Evolutionary conservation across 345 rosid genomes (phyloP), one percentile per base, ranked within the genome.

Genomic region (Arabidopsis thaliana): DNA sequence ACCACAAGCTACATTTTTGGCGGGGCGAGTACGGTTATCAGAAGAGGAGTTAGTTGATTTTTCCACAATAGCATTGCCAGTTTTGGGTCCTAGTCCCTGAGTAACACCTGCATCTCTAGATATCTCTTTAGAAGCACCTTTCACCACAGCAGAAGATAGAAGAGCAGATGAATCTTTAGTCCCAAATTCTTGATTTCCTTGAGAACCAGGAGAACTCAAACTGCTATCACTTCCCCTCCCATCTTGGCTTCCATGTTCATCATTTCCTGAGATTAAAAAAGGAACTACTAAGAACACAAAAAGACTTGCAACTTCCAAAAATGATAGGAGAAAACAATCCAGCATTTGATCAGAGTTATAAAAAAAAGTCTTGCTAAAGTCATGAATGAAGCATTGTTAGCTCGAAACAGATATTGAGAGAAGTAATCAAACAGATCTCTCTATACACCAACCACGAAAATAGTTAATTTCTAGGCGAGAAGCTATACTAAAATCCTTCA

Each of bases 191-290:
- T 72, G 84, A 77, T 73, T 84, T 20, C 75, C 85, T 66, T 82
- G 88, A 51, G 93, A 87, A 59, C 69, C 80, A 59, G 89, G 90
- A 71, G 92, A 85, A 51, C 81, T 81, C 71, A 75, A 71, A 61
- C 77, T 89, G 62, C 83, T 72, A 49, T 92, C 97, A 74, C 93
- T 87, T 45, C 80, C 96, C 81, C 84, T 88, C 78, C 87, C 98
- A 60, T 84, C 87, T 75, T 86, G 89, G 76, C 86, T 81, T 71
- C 71, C 86, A 22, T 82, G 80, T 73, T 86, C 90, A 66, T 77
- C 87, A 71, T 75, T 63, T 66, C 88, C 98, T 94, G 59, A 83
- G 5, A 72, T 2, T 2, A 77, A 69, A 77, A 12, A 46, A 41
- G 56, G 5, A 23, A 53, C 42, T 20, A 73, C 28, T 49, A 34